Conservation (phyloP, 1,284 basidiomycete species). For the Rhodotorula sp. region DNA sequence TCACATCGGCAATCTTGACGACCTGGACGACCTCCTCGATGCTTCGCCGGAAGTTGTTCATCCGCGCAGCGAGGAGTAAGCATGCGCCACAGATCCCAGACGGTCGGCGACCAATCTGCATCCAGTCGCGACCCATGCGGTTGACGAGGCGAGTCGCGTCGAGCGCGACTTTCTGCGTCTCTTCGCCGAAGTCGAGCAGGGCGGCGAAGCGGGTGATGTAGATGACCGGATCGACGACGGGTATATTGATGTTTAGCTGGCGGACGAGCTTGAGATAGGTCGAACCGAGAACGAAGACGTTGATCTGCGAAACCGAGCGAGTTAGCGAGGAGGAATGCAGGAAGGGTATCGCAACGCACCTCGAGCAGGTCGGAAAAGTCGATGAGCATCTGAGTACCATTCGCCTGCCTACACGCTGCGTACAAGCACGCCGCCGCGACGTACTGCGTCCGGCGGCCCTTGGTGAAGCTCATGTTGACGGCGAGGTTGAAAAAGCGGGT, state of each 20-base stretch:
- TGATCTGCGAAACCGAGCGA: slow-evolving; percentile 61
- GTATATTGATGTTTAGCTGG: slow-evolving; percentile 75
- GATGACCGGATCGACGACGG: slow-evolving; percentile 91
- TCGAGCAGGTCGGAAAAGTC: slow-evolving; percentile 92
- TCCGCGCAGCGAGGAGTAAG: slow-evolving; percentile 88
- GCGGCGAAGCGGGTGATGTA: slow-evolving; percentile 96
- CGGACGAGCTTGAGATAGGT: slow-evolving; percentile 93
- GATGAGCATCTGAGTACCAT: slow-evolving; percentile 92
- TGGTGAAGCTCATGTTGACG: slow-evolving; percentile 89
- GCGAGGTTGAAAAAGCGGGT: slow-evolving; percentile 89
- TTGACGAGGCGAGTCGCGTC: slow-evolving; percentile 92
- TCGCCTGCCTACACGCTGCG: slow-evolving; percentile 86
- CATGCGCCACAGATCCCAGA: slow-evolving; percentile 97
- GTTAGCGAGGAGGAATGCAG: slow-evolving; percentile 4
- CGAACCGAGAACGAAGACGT: slow-evolving; percentile 95
- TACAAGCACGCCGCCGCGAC: slow-evolving; percentile 95
- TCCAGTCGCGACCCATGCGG: slow-evolving; percentile 96
- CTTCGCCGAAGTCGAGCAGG: slow-evolving; percentile 94
- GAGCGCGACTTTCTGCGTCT: slow-evolving; percentile 84
- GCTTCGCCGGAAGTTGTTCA: slow-evolving; percentile 94
- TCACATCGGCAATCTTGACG: slow-evolving; percentile 95
- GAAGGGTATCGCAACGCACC: slow-evolving; percentile 53
- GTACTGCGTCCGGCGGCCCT: slow-evolving; percentile 86
- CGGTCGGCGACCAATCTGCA: slow-evolving; percentile 89
- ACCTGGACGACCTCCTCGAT: slow-evolving; percentile 96